Conservation (phyloP, 108 stramenopile species). For the Cyclotella cryptica region DNA sequence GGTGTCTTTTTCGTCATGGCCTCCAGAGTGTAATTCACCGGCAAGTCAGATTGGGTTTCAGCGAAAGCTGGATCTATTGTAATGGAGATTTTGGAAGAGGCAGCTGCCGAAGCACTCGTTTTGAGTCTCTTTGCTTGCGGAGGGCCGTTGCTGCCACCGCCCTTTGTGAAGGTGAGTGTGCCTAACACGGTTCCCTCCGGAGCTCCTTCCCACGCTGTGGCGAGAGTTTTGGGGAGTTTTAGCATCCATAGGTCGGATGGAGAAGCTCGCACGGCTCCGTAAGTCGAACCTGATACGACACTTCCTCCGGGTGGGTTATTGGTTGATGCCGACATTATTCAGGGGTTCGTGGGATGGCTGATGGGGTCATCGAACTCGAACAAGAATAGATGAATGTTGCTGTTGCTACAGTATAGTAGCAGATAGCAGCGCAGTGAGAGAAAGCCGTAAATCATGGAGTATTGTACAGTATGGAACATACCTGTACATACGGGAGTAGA, state of each 20-base stretch:
- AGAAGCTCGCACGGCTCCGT: conserved; percentile 49
- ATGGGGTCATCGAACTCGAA: too few species aligned
- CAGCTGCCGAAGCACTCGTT: conserved; percentile 19
- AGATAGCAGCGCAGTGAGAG: too few species aligned
- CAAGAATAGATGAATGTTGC: too few species aligned
- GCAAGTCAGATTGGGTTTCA: conserved; percentile 60
- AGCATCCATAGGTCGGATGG: conserved; percentile 70
- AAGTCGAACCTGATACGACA: conserved; percentile 48
- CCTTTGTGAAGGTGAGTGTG: conserved; percentile 86
- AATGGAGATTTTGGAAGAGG: conserved; percentile 39
- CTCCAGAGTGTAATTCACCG: conserved; percentile 81
- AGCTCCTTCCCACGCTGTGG: conserved; percentile 72
- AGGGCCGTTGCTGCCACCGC: conserved; percentile 42
- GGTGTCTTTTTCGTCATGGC: conserved; percentile 88
- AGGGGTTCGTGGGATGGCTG: neutral
- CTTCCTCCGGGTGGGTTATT: conserved; percentile 7
- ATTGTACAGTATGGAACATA: too few species aligned
- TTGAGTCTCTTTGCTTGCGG: conserved; percentile 42
- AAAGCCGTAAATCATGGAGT: too few species aligned
- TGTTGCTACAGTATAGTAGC: too few species aligned
- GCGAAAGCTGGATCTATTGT: conserved; percentile 29
- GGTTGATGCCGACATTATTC: conserved; percentile 9
- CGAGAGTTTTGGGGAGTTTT: conserved; percentile 73
- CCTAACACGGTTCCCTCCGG: conserved; percentile 85
- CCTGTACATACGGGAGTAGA: too few species aligned